A percentile compares a stretch with the other conserved stretches of the same genome.
phyloP scores from a whole-genome alignment of 768 basidiomycete species.

The Leccinum broughii region DNA sequence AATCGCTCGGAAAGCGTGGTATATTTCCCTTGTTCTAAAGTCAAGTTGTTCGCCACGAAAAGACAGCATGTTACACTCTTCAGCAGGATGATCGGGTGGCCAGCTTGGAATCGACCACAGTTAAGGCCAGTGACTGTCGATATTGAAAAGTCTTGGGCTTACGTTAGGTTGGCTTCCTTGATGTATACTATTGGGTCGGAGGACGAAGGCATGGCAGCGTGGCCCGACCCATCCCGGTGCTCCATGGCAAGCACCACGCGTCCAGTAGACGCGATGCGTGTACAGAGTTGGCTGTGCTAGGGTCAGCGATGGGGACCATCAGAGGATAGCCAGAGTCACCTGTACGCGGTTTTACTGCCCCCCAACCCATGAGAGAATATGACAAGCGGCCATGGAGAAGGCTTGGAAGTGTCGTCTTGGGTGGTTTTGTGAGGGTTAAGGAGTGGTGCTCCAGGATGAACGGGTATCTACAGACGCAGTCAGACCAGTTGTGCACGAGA shows the following conservation, averaged over 20 bases:
- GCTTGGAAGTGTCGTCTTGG: slow-evolving; percentile 5
- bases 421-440: slow-evolving; percentile 30
- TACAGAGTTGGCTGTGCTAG: slow-evolving; percentile 60
- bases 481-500: not conserved
- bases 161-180: slow-evolving; percentile 57
- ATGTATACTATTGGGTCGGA: slow-evolving; percentile 48
- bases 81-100: slow-evolving; percentile 20
- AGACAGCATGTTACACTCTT: slow-evolving; percentile 36
- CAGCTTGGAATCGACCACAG: slow-evolving; percentile 20
- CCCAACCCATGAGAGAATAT: slow-evolving; percentile 86
- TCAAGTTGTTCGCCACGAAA: slow-evolving; percentile 70
- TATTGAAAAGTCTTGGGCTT: slow-evolving; percentile 20
- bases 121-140: not conserved
- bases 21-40: slow-evolving; percentile 69
- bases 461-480: slow-evolving; percentile 48
- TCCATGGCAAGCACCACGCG: slow-evolving; percentile 81
- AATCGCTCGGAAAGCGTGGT: slow-evolving; percentile 62
- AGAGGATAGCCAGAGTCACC: slow-evolving; percentile 33
- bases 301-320: not conserved
- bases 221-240: slow-evolving; percentile 80
- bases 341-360: slow-evolving; percentile 71
- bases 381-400: slow-evolving; percentile 68
- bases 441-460: slow-evolving; percentile 54
- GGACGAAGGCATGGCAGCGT: slow-evolving; percentile 43
- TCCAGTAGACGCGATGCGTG: slow-evolving; percentile 72